These are phyloP conservation scores for Wickerhamomyces sp. DNA, from an alignment of 1,139 yeast species.

Conservation along the genomic window DNA sequence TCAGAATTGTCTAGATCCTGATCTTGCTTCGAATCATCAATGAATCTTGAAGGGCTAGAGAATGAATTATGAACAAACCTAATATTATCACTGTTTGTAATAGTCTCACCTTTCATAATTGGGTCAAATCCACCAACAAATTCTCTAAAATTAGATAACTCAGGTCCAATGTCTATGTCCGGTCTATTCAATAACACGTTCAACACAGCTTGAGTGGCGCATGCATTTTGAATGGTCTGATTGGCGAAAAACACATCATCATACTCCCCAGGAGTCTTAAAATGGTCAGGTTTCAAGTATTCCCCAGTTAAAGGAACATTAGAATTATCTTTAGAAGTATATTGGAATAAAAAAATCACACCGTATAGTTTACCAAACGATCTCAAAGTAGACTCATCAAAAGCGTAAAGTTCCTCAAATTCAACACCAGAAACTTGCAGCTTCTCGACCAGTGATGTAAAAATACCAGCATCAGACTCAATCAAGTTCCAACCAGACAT, in stretches of 20 bases:
- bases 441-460: constrained; percentile 58
- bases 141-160: constrained; percentile 42
- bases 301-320: constrained; percentile 41
- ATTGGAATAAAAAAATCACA: constrained; percentile 61
- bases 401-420: constrained; percentile 54
- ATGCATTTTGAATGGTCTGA: constrained; percentile 66
- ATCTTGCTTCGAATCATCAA: constrained; percentile 35
- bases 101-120: constrained; percentile 57
- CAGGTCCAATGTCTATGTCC: constrained; percentile 46
- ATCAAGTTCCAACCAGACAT: constrained; percentile 55
- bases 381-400: constrained; percentile 44
- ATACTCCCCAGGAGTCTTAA: constrained; percentile 25
- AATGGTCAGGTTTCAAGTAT: constrained; percentile 34
- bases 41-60: constrained; percentile 50
- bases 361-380: constrained; percentile 49
- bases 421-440: constrained; percentile 55
- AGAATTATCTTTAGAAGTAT: constrained; percentile 36
- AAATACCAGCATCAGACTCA: constrained; percentile 70
- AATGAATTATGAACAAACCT: constrained; percentile 62
- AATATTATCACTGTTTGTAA: constrained; percentile 57
- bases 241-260: constrained; percentile 55
- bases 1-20: constrained; percentile 43
- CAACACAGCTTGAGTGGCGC: constrained; percentile 77
- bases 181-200: constrained; percentile 47
- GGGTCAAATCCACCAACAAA: constrained; percentile 56